Percentiles rank a stretch among this genome's conserved stretches.
phyloP scores from a whole-genome alignment of 2,329 filamentous ascomycete species.

The Tolypocladium paradoxum region DNA sequence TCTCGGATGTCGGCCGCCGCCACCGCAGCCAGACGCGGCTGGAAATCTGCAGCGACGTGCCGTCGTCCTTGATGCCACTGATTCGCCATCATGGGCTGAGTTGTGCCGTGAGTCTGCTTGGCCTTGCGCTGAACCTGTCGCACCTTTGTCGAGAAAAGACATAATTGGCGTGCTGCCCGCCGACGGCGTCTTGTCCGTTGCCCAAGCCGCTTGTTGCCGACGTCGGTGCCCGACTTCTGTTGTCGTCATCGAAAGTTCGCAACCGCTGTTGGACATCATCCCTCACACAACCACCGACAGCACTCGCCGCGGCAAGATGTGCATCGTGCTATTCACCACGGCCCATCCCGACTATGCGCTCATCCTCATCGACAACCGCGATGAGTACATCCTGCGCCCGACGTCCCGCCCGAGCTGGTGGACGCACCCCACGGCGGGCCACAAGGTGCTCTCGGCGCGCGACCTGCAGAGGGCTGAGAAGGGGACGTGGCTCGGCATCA shows the following conservation, averaged over 20 bases:
- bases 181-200: neutral
- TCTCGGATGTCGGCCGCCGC: neutral
- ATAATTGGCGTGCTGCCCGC: neutral
- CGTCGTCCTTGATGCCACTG: neutral
- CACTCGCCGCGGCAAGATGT: slow-evolving; percentile 39
- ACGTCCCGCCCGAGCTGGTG: slow-evolving; percentile 57
- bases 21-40: neutral
- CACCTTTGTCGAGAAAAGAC: neutral
- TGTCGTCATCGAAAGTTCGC: neutral
- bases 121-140: neutral
- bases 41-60: neutral
- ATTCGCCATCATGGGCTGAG: neutral
- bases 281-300: neutral
- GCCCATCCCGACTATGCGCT: slow-evolving; percentile 65
- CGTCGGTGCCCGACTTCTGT: neutral
- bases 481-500: slow-evolving; percentile 58
- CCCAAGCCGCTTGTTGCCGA: neutral
- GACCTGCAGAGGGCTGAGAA: slow-evolving; percentile 51
- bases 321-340: slow-evolving; percentile 66
- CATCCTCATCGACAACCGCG: slow-evolving; percentile 68
- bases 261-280: neutral
- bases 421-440: slow-evolving; percentile 32
- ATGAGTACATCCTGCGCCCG: slow-evolving; percentile 58
- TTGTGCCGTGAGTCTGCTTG: neutral
- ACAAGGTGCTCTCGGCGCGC: slow-evolving; percentile 44